Evolutionary conservation across 768 basidiomycete genomes (phyloP), one percentile per base, ranked within the genome.

Genomic region (Chalciporus pseudorubinellus): DNA sequence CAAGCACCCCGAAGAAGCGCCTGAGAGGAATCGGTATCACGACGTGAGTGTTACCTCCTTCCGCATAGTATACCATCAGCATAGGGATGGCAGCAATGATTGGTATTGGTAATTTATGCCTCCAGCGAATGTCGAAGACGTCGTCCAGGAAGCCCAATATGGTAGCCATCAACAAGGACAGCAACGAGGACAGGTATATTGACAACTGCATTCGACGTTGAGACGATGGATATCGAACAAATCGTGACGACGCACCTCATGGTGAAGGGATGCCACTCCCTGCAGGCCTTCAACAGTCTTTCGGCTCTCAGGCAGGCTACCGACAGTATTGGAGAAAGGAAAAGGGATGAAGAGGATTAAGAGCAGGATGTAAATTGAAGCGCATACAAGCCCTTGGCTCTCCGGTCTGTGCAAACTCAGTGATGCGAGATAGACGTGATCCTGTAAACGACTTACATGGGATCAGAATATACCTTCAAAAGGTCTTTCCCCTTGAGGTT

Each of bases 91-190:
- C 90, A 0, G 93, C 95, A 55, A 99, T 89, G 64, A 99, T 82
- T 0, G 97, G 97, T 48, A 99, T 95, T 0, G 97, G 97, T 12
- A 99, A 73, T 68, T 99, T 99, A 71, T 98, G 93, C 51, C 97
- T 74, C 97, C 97, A 99, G 16, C 97, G 85, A 58, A 99, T 98
- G 67, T 99, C 97, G 59, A 98, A 99, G 4, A 98, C 81, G 69
- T 99, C 97, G 62, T 99, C 97, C 40, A 98, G 76, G 66, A 99
- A 95, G 28, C 97, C 97, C 8, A 99, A 82, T 53, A 98, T 77
- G 0, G 94, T 95, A 0, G 97, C 95, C 39, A 92, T 91, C 29
- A 98, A 73, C 33, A 99, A 76, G 0, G 91, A 94, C n/a, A 99
- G 78, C 7, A 99, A 64, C 9, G 92, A 92, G 0, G 97, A 95